phyloP scores from a whole-genome alignment of 345 rosid genomes.

The Clarkia xantiana region DNA sequence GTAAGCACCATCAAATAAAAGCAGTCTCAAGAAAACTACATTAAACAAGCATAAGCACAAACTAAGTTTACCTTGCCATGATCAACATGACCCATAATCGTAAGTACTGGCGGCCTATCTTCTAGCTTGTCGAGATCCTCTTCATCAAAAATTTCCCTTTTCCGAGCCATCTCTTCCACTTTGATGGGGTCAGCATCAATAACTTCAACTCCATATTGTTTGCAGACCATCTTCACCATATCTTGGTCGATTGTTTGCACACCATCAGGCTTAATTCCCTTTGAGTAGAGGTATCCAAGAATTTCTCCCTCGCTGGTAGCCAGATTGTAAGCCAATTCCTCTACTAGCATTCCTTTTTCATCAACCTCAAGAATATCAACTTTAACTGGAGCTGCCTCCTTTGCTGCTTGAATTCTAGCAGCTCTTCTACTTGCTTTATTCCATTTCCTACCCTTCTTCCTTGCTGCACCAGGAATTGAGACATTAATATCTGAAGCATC shows the following conservation, averaged over 20 bases:
- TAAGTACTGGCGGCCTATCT: constrained; percentile 93
- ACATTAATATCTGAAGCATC: constrained; percentile 51
- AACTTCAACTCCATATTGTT: constrained; percentile 73
- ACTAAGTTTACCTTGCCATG: constrained; percentile 69
- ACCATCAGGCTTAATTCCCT: constrained; percentile 93
- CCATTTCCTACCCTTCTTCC: constrained; percentile 93
- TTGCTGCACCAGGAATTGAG: constrained; percentile 42
- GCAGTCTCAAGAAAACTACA: background rate
- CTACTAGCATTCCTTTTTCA: constrained; percentile 76
- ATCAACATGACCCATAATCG: constrained; percentile 99
- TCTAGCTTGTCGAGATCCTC: constrained; percentile 79
- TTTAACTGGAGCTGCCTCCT: constrained; percentile 90
- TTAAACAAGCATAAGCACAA: background rate
- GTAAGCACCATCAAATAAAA: background rate
- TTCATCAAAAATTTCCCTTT: constrained; percentile 68
- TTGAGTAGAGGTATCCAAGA: constrained; percentile 70
- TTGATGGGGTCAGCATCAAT: constrained; percentile 60
- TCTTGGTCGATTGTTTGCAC: constrained; percentile 84
- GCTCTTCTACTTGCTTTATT: constrained; percentile 95
- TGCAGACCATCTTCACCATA: constrained; percentile 92
- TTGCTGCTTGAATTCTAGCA: constrained; percentile 79
- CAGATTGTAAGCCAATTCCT: constrained; percentile 79
- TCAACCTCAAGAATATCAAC: constrained; percentile 89
- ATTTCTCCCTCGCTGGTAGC: constrained; percentile 78
- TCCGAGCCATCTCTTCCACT: constrained; percentile 86